Percentiles rank a stretch among this genome's conserved stretches.
These are phyloP conservation scores for Aspergillus unguis DNA, from an alignment of 2,329 filamentous ascomycete genomes.

Conservation along the genomic window DNA sequence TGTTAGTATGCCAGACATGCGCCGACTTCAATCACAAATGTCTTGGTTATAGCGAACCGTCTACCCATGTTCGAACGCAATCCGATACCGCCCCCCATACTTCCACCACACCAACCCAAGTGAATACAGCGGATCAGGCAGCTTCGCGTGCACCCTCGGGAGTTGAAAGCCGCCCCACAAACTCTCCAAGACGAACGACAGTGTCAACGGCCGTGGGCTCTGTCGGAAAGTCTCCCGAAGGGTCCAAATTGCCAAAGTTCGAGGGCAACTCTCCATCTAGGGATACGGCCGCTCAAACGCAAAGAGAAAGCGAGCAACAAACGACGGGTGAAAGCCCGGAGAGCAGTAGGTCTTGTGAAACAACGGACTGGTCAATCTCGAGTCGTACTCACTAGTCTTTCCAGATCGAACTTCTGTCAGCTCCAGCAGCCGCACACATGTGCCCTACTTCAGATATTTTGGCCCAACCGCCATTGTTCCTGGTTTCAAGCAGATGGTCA, in stretches of 20 bases:
- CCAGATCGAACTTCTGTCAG: slow-evolving; percentile 38
- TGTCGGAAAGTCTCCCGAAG: slow-evolving; percentile 17
- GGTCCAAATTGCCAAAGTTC: slow-evolving; percentile 13
- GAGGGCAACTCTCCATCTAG: slow-evolving; percentile 19
- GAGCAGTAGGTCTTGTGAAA: slow-evolving; percentile 31
- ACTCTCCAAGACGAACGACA: slow-evolving; percentile 14
- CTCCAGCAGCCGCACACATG: slow-evolving; percentile 43
- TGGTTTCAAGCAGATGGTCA: slow-evolving; percentile 87
- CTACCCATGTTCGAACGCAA: slow-evolving; percentile 31
- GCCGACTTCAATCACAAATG: slow-evolving; percentile 68
- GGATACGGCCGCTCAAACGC: slow-evolving; percentile 16
- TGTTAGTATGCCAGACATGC: slow-evolving; percentile 63
- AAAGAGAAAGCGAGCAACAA: slow-evolving; percentile 27
- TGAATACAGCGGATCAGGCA: slow-evolving; percentile 17
- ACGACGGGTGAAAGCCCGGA: slow-evolving; percentile 31
- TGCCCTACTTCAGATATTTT: slow-evolving; percentile 89
- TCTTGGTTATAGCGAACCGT: slow-evolving; percentile 60
- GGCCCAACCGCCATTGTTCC: slow-evolving; percentile 88
- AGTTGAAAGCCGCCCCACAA: slow-evolving; percentile 29
- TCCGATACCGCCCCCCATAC: slow-evolving; percentile 27
- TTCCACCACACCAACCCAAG: slow-evolving; percentile 18
- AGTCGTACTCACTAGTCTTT: slow-evolving; percentile 8
- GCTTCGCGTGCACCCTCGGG: slow-evolving; percentile 17
- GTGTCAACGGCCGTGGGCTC: slow-evolving; percentile 6
- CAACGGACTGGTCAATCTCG: not conserved